These are phyloP conservation scores for Penicillium palitans DNA, from an alignment of 2,329 filamentous ascomycete genomes.

Conservation along the genomic window DNA sequence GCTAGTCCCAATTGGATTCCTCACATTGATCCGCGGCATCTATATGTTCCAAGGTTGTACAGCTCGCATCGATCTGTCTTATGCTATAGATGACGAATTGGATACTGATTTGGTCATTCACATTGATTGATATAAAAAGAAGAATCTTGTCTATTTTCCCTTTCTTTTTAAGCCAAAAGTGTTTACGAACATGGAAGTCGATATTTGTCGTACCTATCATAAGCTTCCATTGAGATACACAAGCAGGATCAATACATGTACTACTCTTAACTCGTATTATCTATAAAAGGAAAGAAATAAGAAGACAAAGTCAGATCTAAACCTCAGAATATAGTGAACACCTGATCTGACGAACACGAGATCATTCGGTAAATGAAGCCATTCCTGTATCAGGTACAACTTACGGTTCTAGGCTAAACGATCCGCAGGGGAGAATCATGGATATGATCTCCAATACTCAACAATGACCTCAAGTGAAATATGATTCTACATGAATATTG, in stretches of 20 bases:
- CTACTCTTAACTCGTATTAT: not conserved
- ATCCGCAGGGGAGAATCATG: not conserved
- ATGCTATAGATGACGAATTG: not conserved
- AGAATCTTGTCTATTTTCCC: too few species aligned
- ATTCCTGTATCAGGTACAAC: not conserved
- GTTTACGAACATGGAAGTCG: not conserved
- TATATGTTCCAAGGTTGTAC: constrained; percentile 1
- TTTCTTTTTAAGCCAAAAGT: not conserved
- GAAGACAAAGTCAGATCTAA: not conserved
- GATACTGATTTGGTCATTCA: not conserved
- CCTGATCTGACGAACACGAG: not conserved
- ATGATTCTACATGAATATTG: not conserved
- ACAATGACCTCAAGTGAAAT: not conserved
- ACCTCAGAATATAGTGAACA: not conserved
- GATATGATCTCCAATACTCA: constrained; percentile 1
- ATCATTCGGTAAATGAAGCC: not conserved
- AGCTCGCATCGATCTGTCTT: constrained; percentile 5
- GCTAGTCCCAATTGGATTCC: constrained; percentile 22
- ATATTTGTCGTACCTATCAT: not conserved
- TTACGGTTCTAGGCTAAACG: constrained; percentile 1
- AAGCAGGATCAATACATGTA: not conserved
- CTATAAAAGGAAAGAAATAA: not conserved
- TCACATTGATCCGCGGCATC: constrained; percentile 20
- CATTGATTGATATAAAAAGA: too few species aligned
- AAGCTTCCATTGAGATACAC: not conserved